Evolutionary conservation across 768 basidiomycete genomes (phyloP).

Genomic region (Mycena indigotica): DNA sequence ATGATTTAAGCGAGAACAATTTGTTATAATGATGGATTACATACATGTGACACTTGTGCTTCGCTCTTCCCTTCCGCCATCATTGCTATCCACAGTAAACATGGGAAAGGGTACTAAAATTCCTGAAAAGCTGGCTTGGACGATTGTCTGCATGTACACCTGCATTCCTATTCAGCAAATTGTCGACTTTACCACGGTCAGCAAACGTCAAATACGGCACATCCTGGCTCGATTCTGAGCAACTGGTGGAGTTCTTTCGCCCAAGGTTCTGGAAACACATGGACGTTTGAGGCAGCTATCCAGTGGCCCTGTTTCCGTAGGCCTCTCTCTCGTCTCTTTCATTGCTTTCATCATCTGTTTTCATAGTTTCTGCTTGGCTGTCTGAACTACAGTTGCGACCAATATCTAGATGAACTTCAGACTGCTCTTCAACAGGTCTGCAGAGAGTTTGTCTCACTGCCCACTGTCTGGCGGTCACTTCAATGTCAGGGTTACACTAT

Average conservation of each 20-base stretch:
- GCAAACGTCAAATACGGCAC: too few species aligned
- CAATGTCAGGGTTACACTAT: slow-evolving; percentile 26
- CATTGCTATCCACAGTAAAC: too few species aligned
- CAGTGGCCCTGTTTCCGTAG: neutral
- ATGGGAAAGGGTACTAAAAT: too few species aligned
- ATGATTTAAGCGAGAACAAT: too few species aligned
- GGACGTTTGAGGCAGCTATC: neutral
- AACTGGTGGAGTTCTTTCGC: neutral
- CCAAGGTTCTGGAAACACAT: neutral
- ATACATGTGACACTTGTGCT: too few species aligned
- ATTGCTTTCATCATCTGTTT: neutral
- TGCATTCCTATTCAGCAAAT: too few species aligned
- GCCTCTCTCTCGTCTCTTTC: too few species aligned
- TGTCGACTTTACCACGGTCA: too few species aligned
- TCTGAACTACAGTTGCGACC: slow-evolving; percentile 26
- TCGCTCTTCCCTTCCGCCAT: too few species aligned
- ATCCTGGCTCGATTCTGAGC: neutral
- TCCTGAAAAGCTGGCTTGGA: too few species aligned
- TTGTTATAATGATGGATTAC: too few species aligned
- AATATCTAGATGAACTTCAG: slow-evolving; percentile 33
- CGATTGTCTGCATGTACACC: too few species aligned
- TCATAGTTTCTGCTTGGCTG: slow-evolving; percentile 6
- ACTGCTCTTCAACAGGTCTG: slow-evolving; percentile 20
- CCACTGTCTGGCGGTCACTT: slow-evolving; percentile 30
- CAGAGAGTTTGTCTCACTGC: slow-evolving; percentile 22